Percentiles rank a stretch among this genome's conserved stretches.
These are phyloP conservation scores for Collybia sp. DNA, from an alignment of 768 basidiomycete species.

Conservation along the genomic window DNA sequence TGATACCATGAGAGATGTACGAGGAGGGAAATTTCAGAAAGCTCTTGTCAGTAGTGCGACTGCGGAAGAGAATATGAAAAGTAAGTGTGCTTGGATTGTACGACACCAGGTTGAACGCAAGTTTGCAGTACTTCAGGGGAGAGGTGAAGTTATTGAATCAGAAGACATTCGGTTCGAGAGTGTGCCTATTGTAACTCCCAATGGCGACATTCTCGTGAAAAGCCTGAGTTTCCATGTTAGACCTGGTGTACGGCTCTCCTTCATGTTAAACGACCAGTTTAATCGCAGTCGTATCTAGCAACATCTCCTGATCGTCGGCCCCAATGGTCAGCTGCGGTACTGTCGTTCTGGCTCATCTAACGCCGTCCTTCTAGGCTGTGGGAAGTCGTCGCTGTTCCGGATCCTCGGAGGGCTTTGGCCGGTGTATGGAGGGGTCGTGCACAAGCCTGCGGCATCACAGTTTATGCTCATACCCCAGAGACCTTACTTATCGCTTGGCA, in stretches of 20 bases:
- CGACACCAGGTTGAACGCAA: too few species aligned
- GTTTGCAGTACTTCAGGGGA: conserved; percentile 63
- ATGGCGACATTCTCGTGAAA: conserved; percentile 87
- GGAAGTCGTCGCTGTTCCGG: conserved; percentile 91
- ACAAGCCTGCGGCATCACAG: conserved; percentile 82
- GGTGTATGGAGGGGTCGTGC: conserved; percentile 73
- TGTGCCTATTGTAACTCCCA: conserved; percentile 95
- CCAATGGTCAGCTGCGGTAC: conserved; percentile 59
- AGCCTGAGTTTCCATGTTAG: conserved; percentile 86
- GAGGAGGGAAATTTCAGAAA: conserved; percentile 84
- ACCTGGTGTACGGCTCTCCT: conserved; percentile 57
- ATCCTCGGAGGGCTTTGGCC: conserved; percentile 97
- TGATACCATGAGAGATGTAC: conserved; percentile 87
- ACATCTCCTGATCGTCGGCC: conserved; percentile 90
- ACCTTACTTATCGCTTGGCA: conserved; percentile 92
- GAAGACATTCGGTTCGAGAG: conserved; percentile 90
- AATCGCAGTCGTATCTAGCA: conserved; percentile 42
- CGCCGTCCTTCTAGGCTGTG: conserved; percentile 49
- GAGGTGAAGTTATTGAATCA: conserved; percentile 76
- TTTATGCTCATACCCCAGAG: conserved; percentile 96
- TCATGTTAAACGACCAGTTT: background rate
- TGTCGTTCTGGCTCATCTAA: background rate
- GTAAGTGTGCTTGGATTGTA: conserved; percentile 37
- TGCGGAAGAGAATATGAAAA: conserved; percentile 68
- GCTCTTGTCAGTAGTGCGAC: conserved; percentile 72